These are phyloP conservation scores for Falciphora oryzae DNA, from an alignment of 2,329 filamentous ascomycete genomes.

Conservation along the genomic window DNA sequence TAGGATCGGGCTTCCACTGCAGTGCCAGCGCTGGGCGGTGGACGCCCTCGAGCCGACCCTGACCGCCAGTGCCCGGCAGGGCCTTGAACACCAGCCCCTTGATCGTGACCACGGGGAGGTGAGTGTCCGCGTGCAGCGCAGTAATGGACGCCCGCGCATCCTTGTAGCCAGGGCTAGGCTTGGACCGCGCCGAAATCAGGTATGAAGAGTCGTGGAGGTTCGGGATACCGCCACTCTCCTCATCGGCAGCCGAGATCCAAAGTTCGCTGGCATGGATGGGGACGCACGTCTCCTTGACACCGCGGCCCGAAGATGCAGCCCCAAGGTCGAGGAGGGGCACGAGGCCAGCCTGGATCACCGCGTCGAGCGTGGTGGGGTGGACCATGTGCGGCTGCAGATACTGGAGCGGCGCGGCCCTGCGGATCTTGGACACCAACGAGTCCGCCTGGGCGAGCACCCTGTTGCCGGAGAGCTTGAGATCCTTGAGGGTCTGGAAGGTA, in stretches of 20 bases:
- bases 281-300: constrained; percentile 8
- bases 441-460: constrained; percentile 2
- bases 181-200: constrained; percentile 13
- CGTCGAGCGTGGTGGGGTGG: constrained; percentile 19
- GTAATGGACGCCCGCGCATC: constrained; percentile 15
- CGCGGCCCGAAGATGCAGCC: neutral
- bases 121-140: constrained; percentile 13
- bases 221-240: neutral
- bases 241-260: constrained; percentile 12
- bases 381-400: constrained; percentile 15
- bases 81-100: constrained; percentile 18
- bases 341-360: constrained; percentile 10
- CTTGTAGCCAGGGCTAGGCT: constrained; percentile 9
- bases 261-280: constrained; percentile 12
- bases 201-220: constrained; percentile 16
- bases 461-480: constrained; percentile 12
- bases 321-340: neutral
- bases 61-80: constrained; percentile 11
- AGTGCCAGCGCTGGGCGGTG: constrained; percentile 15
- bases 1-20: constrained; percentile 18
- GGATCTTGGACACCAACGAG: constrained; percentile 1
- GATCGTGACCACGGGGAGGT: constrained; percentile 14
- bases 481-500: constrained; percentile 16
- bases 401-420: constrained; percentile 14
- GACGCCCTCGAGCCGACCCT: neutral